These are phyloP conservation scores for Emergomyces orientalis DNA, from an alignment of 2,329 filamentous ascomycete genomes.

Conservation along the genomic window DNA sequence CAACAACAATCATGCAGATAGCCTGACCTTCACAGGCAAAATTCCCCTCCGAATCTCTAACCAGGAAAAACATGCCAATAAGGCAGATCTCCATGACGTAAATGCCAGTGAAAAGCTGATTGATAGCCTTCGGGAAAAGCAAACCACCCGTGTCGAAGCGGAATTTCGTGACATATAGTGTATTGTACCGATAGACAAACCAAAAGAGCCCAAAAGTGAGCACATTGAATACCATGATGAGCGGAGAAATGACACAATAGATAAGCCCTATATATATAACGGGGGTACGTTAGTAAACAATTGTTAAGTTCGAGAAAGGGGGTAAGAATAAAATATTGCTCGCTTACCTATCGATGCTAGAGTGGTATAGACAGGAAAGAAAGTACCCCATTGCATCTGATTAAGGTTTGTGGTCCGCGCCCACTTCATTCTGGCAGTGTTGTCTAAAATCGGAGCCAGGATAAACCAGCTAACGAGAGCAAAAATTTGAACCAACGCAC, in stretches of 20 bases:
- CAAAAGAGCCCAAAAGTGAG: conserved; percentile 87
- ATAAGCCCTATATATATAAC: conserved; percentile 49
- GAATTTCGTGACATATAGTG: conserved; percentile 88
- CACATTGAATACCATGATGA: conserved; percentile 88
- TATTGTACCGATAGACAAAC: conserved; percentile 93
- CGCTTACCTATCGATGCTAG: conserved; percentile 73
- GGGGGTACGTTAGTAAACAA: neutral
- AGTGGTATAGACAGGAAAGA: conserved; percentile 95
- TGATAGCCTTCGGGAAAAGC: conserved; percentile 83
- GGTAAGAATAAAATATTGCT: neutral
- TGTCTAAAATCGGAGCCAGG: conserved; percentile 70
- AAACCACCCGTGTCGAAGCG: conserved; percentile 85
- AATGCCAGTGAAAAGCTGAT: conserved; percentile 87
- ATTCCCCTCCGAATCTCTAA: conserved; percentile 46
- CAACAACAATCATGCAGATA: conserved; percentile 70
- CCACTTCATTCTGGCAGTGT: conserved; percentile 75
- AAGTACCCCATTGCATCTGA: conserved; percentile 77
- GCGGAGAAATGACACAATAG: conserved; percentile 77
- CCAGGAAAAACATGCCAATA: conserved; percentile 81
- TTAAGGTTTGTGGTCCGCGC: conserved; percentile 68
- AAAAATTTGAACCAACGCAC: conserved; percentile 75
- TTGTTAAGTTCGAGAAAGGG: neutral
- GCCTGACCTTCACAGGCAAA: conserved; percentile 64
- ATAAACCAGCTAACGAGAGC: conserved; percentile 73
- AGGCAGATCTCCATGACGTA: conserved; percentile 92